Base-by-base conservation (phyloP, 1,284 basidiomycete genomes). In the Fomitiporia mediterranea region DNA sequence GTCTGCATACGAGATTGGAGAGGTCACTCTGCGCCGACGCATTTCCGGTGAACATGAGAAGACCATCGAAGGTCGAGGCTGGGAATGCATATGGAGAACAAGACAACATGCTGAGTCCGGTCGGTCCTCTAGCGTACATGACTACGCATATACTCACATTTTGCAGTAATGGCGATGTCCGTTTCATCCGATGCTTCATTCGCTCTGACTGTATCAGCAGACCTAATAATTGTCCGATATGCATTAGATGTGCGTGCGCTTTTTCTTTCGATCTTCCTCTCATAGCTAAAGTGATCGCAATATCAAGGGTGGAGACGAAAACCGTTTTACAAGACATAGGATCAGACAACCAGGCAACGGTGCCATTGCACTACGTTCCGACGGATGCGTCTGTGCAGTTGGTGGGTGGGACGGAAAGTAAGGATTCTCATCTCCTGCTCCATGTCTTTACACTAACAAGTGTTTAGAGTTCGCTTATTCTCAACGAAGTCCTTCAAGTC, bases 321-420 rank as follows among this genome's bases (percentile, higher is more conserved):
- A n/a, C 11, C 42, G 46, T 32, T 56, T 43, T 63, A 7, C 37
- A 6, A 48, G n/a, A 27, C 71, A 81, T 62, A 76, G 79, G 56
- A 92, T 83, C n/a, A 92, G 86, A 63, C 78, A 91, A 60, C 82
- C 89, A 0, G 91, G 93, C 1, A 91, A 93, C 63, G 77, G 79
- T 0, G 79, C 82, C 3, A 69, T 94, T 23, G 77, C 84, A 1
- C 80, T 94, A n/a, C 82, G 82, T n/a, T 76, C 82, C 37, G 84
- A 89, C 63, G 89, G 84, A 0, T 77, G 79, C 27, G 81, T 94
- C 0, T 89, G 90, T 61, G 91, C 90, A 0, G 73, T 92, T 1
- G 92, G 88, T 2, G 89, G 91, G 0, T 95, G 93, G 93, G 92
- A 95, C 62, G 92, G 93, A 32, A 82, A 77, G 92, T 92, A 62